phyloP scores from a whole-genome alignment of 257 asterid genomes.

The Misopates orontium region DNA sequence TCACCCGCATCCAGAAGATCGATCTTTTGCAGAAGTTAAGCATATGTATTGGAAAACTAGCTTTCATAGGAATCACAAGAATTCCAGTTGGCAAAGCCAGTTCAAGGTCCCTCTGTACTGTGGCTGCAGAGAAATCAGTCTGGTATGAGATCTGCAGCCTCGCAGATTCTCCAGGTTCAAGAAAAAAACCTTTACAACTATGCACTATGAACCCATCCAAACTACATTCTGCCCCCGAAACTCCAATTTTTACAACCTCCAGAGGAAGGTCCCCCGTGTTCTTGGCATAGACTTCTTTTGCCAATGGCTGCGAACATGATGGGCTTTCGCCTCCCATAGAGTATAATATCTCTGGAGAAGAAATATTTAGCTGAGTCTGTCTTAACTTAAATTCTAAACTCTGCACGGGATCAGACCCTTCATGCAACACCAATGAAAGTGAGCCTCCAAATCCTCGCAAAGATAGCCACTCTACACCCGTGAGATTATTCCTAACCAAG shows the following conservation, averaged over 20 bases:
- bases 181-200: slow-evolving; percentile 61
- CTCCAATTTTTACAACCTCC: too few species aligned
- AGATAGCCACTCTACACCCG: too few species aligned
- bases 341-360: slow-evolving; percentile 40
- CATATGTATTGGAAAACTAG: slow-evolving; percentile 56
- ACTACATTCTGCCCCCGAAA: too few species aligned
- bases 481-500: slow-evolving; percentile 76
- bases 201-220: slow-evolving; percentile 64
- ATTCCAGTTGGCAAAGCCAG: slow-evolving; percentile 60
- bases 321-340: slow-evolving; percentile 36
- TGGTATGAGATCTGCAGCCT: slow-evolving; percentile 58
- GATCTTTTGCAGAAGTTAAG: slow-evolving; percentile 60
- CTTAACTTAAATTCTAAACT: slow-evolving; percentile 72
- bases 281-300: slow-evolving; percentile 71
- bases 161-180: slow-evolving; percentile 69
- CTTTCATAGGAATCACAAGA: slow-evolving; percentile 83
- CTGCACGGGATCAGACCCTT: slow-evolving; percentile 54
- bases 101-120: slow-evolving; percentile 71
- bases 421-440: slow-evolving; percentile 62
- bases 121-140: slow-evolving; percentile 62
- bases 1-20: slow-evolving; percentile 56
- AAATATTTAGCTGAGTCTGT: too few species aligned
- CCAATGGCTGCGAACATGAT: slow-evolving; percentile 53
- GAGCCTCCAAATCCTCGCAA: too few species aligned
- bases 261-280: too few species aligned